Conservation (phyloP, 192 early-diverging fungal species). For the Coemansia sp. region DNA sequence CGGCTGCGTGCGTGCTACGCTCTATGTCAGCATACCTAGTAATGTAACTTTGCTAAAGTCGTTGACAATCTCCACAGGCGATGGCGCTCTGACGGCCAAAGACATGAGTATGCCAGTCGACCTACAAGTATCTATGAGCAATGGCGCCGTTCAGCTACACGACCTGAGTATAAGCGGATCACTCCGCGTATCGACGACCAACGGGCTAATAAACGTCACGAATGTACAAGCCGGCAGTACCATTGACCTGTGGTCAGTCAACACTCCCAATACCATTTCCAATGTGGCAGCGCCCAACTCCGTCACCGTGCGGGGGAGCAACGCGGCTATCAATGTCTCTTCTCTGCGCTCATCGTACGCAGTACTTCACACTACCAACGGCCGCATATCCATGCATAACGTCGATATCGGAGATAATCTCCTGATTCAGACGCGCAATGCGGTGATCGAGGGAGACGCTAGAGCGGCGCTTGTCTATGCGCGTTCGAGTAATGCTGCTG, state of each 20-base stretch:
- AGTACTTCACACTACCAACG: conserved; percentile 10
- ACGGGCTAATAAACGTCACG: conserved; percentile 21
- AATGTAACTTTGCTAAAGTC: neutral
- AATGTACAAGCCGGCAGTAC: neutral
- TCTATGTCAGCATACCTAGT: conserved; percentile 17
- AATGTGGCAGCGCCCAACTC: neutral
- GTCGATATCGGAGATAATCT: neutral
- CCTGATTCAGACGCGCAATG: conserved; percentile 18
- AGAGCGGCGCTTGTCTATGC: neutral
- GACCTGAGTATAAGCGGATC: conserved; percentile 6
- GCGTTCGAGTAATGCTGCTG: conserved; percentile 16
- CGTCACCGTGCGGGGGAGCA: neutral
- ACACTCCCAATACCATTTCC: neutral
- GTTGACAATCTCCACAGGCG: conserved; percentile 4
- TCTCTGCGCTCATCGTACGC: neutral
- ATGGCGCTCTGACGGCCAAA: conserved; percentile 11
- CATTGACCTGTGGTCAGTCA: neutral
- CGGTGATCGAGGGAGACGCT: neutral
- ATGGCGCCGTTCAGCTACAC: conserved; percentile 23
- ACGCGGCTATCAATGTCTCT: neutral
- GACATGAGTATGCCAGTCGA: conserved; percentile 13
- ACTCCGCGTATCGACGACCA: conserved; percentile 18
- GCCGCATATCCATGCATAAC: neutral
- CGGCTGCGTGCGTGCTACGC: conserved; percentile 32
- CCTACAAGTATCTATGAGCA: conserved; percentile 9